Evolutionary conservation across 169 alveolate species (phyloP), one percentile per base, ranked within the genome.

Genomic region (Miamiensis avidus): DNA sequence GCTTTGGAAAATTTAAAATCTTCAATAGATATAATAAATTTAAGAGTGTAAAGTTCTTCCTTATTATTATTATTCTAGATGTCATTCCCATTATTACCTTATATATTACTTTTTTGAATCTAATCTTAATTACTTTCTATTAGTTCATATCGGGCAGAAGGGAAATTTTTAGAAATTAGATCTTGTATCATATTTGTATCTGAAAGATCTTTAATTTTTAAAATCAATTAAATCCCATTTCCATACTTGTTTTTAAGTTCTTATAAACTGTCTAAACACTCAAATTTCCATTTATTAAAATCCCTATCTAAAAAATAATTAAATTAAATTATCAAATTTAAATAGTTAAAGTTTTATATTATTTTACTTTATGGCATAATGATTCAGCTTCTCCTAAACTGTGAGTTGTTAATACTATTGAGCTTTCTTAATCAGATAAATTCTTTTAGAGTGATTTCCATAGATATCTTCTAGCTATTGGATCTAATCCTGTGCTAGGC

Each of bases 321-420:
- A 89, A 76, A 94, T 82, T 90, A 90, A 82, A 26, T 95, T 95
- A 88, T 92, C 91, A 49, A 49, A 49, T 49, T 49, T 49, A 4
- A 49, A 49, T 11, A 49, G 20, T 49, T 49, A 20, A 49, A 49
- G 20, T 11, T 49, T 49, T 49, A 11, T 11, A 49, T 11, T 11
- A 49, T 49, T 49, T 49, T 20, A 94, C 88, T 74, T 90, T 91
- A 78, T 92, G 91, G 75, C 97, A 92, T 28, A 94, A 78, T 29
- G 89, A 85, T 85, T 94, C 95, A 25, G 97, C 97, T 87, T 94
- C 97, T 77, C 92, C 95, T 95, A 94, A 91, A 27, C 94, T 86
- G 86, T 94, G 97, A 26, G 97, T 94, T 28, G 97, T 92, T 81
- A 92, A 87, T 31, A 92, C 90, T 65, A 94, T 87, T 31, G 93